Evolutionary conservation across 1,139 yeast genomes (phyloP), one percentile per base, ranked within the genome.

Genomic region (Lodderomyces elongisporus): DNA sequence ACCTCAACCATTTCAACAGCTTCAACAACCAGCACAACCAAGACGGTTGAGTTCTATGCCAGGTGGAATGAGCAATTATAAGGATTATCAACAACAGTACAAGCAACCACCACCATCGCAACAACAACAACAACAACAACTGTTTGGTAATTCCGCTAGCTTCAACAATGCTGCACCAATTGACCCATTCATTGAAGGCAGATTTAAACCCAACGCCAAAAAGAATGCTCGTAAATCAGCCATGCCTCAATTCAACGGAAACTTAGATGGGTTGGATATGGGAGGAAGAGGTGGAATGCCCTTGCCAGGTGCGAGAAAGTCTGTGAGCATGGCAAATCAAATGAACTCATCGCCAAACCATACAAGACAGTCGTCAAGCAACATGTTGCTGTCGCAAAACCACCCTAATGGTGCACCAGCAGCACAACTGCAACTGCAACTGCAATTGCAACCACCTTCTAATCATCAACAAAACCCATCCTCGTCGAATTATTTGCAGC

Each of bases 241-340:
- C 10, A 57, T 56, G 44, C 66, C 70, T 14, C 65, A 67, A 14
- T 46, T 59, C 53, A 53, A 49, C 30, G 63, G 60, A 8, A 58
- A 54, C 34, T 44, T 59, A 17, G 59, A 58, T 22, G 66, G 67
- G 3, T 43, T 66, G 21, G 74, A 68, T 46, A 57, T 66, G 59
- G 74, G 74, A 10, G 74, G 73, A 8, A 57, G 74, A 44, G 74
- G 71, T n/a, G 74, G 74, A 9, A 68, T 67, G 74, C 74, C 73
- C 32, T 52, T 52, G 51, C 60, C 66, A 1, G 49, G 49, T 3
- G 27, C 32, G 13, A 42, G 49, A 52, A 43, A 55, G 47, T 40
- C 50, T 9, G 30, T 41, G 14, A 33, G 37, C 30, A 40, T 39
- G 27, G 25, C 36, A 17, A 34, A 36, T 15, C 39, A 31, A 26